Conservation (phyloP, 805 yeast genomes). For the Starmerella potacharoeniae region DNA sequence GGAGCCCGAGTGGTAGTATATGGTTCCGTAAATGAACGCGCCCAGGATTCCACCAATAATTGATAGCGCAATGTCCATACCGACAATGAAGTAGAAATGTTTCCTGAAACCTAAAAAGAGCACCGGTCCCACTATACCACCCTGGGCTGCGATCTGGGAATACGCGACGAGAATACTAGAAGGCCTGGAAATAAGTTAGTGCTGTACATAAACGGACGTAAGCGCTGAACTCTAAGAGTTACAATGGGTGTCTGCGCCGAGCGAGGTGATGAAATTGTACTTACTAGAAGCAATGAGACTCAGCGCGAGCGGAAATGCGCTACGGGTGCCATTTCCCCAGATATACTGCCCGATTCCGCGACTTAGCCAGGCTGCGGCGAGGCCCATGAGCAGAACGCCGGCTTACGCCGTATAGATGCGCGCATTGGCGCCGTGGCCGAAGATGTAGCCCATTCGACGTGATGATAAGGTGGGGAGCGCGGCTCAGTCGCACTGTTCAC, state of each 20-base stretch:
- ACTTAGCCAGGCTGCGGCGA: conserved; percentile 48
- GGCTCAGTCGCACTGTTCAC: too few relatives aligned
- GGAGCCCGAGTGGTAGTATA: conserved; percentile 52
- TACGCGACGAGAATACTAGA: conserved; percentile 80
- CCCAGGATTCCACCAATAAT: conserved; percentile 72
- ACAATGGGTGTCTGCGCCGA: too few relatives aligned
- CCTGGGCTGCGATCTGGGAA: conserved; percentile 71
- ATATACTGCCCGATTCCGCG: conserved; percentile 47
- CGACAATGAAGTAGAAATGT: conserved; percentile 56
- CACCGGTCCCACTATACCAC: conserved; percentile 78
- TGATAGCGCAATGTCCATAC: conserved; percentile 71
- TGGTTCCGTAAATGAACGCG: conserved; percentile 73
- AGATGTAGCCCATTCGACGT: conserved; percentile 31
- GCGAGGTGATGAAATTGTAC: conserved; percentile 2
- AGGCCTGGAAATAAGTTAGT: conserved; percentile 37
- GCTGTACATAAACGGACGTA: too few relatives aligned
- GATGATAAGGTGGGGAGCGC: too few relatives aligned
- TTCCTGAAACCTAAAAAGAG: conserved; percentile 67
- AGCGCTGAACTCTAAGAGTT: too few relatives aligned
- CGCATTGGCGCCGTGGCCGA: conserved; percentile 49
- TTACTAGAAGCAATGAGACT: conserved; percentile 81
- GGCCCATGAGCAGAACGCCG: conserved; percentile 42
- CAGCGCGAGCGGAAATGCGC: conserved; percentile 68
- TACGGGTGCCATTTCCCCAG: conserved; percentile 69
- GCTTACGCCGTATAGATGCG: conserved; percentile 53